A percentile compares a stretch with the other conserved stretches of the same genome.
phyloP scores from a whole-genome alignment of 2,329 filamentous ascomycete genomes.

The Aspergillus fructus region DNA sequence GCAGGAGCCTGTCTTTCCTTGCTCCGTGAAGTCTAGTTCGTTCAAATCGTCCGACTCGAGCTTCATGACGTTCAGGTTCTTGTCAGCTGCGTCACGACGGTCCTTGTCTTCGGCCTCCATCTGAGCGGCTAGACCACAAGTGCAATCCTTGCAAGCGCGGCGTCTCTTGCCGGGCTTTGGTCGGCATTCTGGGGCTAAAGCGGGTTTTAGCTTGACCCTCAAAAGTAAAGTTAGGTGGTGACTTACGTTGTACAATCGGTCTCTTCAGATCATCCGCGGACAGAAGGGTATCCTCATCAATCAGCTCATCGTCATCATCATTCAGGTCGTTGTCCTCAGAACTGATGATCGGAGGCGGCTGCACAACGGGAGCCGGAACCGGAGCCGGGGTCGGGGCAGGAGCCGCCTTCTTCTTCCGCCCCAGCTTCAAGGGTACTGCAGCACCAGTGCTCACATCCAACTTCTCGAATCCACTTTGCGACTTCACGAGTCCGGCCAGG shows the following conservation, averaged over 20 bases:
- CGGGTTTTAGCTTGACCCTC: conserved; percentile 11
- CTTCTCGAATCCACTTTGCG: conserved; percentile 69
- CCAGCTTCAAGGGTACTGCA: conserved; percentile 61
- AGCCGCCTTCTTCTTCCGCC: conserved; percentile 57
- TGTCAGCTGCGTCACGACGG: conserved; percentile 65
- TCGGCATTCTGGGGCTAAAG: conserved; percentile 74
- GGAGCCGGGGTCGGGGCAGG: not conserved
- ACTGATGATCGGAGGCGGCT: conserved; percentile 11
- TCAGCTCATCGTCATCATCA: conserved; percentile 82
- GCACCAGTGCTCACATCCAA: conserved; percentile 60
- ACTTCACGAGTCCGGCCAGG: conserved; percentile 72
- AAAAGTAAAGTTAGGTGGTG: not conserved
- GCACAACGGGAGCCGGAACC: not conserved
- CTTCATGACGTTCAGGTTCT: conserved; percentile 55
- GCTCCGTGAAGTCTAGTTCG: conserved; percentile 95
- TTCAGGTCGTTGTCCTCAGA: conserved; percentile 11
- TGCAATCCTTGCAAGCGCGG: conserved; percentile 96
- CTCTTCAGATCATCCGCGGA: conserved; percentile 79
- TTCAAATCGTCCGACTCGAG: conserved; percentile 73
- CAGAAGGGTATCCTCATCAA: conserved; percentile 86
- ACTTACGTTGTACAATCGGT: conserved; percentile 78
- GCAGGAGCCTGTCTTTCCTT: conserved; percentile 93
- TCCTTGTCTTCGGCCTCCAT: conserved; percentile 80
- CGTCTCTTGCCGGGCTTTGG: conserved; percentile 78
- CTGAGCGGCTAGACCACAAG: conserved; percentile 83